A percentile compares a stretch with the other conserved stretches of the same genome.
Conservation (phyloP, 345 rosid genomes). For the Corymbia maculata region DNA sequence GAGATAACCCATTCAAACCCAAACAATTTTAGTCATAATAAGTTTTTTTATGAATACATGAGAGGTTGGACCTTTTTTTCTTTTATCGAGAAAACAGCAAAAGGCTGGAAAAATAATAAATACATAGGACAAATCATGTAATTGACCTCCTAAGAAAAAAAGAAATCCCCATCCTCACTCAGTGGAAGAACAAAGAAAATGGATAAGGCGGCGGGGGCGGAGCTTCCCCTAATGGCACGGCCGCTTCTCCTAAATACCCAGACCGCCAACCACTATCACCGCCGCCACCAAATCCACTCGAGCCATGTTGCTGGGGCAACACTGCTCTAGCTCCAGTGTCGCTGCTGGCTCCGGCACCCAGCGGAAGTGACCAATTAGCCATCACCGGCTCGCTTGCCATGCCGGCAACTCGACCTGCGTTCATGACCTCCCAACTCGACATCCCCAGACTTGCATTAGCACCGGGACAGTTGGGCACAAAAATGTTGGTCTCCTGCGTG, state of each 20-base stretch:
- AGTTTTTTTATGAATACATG: background rate
- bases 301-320: background rate
- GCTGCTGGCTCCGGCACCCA: background rate
- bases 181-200: slow-evolving; percentile 36
- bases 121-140: background rate
- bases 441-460: background rate
- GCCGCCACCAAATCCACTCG: background rate
- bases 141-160: background rate
- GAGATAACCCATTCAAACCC: background rate
- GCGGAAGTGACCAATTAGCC: background rate
- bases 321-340: background rate
- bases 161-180: background rate
- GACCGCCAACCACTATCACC: background rate
- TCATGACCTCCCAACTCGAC: background rate
- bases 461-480: background rate
- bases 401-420: background rate
- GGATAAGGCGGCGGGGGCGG: slow-evolving; percentile 55
- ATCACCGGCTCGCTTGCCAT: background rate
- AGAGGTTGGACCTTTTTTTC: background rate
- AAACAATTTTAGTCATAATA: background rate
- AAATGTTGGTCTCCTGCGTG: background rate
- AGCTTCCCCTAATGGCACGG: slow-evolving; percentile 26
- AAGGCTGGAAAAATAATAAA: background rate
- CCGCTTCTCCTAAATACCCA: slow-evolving; percentile 22
- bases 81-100: background rate